These are phyloP conservation scores for Scleroderma citrinum DNA, from an alignment of 768 basidiomycete species.

Conservation along the genomic window DNA sequence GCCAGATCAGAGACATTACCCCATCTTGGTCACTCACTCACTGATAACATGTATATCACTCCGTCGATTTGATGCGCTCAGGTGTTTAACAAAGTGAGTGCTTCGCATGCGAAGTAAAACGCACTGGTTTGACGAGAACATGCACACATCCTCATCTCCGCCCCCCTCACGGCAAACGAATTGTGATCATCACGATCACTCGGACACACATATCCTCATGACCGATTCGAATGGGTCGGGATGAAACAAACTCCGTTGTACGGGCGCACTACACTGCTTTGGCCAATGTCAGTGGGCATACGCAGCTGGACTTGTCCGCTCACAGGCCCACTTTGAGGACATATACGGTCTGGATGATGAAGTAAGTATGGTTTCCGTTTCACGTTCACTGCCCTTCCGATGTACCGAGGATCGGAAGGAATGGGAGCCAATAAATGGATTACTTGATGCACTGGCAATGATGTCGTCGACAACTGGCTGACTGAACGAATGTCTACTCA, in stretches of 20 bases:
- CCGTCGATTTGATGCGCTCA: slow-evolving; percentile 2
- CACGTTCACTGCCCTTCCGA: no score
- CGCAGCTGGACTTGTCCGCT: slow-evolving; percentile 55
- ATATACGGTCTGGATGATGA: slow-evolving; percentile 69
- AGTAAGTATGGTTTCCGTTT: slow-evolving; percentile 29
- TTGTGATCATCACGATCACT: not conserved
- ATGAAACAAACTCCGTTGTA: not conserved
- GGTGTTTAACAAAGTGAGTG: slow-evolving; percentile 28
- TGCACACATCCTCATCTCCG: no score
- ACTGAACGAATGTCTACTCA: no score
- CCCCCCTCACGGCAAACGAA: not conserved
- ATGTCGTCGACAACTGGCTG: no score
- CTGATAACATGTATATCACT: not conserved
- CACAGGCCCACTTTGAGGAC: slow-evolving; percentile 54
- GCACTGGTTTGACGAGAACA: not conserved
- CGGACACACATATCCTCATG: not conserved
- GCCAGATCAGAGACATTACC: not conserved
- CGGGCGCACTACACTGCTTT: not conserved
- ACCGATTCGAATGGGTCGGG: not conserved
- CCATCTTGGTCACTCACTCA: no score
- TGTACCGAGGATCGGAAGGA: no score
- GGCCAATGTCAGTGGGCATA: slow-evolving; percentile 50
- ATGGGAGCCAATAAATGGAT: no score
- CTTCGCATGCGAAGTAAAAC: not conserved
- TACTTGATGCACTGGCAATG: no score